Evolutionary conservation across 305 asterid genomes (phyloP).

Genomic region (Fraxinus albicans): DNA sequence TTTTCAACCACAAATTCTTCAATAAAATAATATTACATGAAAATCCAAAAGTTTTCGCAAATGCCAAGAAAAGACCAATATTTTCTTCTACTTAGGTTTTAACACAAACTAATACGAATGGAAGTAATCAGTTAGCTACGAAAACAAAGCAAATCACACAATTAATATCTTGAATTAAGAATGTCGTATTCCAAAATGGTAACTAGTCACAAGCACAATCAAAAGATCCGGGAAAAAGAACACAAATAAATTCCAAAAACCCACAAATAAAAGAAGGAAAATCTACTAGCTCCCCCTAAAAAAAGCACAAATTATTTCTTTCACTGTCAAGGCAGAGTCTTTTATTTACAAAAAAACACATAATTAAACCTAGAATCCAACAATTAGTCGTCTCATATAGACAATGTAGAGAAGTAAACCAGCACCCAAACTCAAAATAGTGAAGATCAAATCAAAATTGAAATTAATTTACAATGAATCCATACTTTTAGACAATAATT

Average conservation of each 20-base stretch:
- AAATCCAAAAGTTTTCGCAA: not conserved
- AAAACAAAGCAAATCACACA: not conserved
- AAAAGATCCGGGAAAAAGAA: not conserved
- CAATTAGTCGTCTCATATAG: conserved; percentile 22
- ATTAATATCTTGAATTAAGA: not conserved
- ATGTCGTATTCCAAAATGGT: not conserved
- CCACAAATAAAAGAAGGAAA: conserved; percentile 19
- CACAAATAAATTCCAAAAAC: conserved; percentile 32
- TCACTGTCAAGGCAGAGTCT: conserved; percentile 16
- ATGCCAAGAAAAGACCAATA: not conserved
- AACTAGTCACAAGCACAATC: not conserved
- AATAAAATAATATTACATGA: too few relatives aligned
- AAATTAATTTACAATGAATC: not conserved
- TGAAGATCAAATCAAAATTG: conserved; percentile 27
- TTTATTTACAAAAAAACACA: conserved; percentile 20
- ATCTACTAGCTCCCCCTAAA: not conserved
- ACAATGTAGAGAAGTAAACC: conserved; percentile 34
- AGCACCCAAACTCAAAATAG: conserved; percentile 21
- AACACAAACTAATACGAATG: not conserved
- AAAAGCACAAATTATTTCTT: conserved; percentile 5
- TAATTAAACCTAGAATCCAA: conserved; percentile 41
- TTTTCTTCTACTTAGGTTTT: not conserved
- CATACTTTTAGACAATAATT: conserved; percentile 17
- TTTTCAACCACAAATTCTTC: not conserved
- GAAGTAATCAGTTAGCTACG: not conserved